Base-by-base conservation (phyloP, 306 rosid species). In the Fragaria vesca region DNA sequence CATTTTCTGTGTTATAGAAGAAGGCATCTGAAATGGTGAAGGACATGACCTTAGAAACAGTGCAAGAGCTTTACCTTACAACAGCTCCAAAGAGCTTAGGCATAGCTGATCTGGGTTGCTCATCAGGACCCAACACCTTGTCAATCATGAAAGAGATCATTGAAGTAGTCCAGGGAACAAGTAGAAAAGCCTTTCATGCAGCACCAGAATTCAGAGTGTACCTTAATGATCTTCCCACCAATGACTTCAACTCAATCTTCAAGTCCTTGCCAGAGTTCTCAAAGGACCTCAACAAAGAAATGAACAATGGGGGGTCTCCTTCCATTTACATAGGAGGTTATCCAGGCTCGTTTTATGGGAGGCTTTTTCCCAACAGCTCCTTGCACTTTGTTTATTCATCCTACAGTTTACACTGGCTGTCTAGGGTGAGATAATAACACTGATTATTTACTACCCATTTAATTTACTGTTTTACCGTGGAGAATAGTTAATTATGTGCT, bases 181-280 rank as follows among this genome's bases (percentile, higher is more conserved):
- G 93, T 82, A 78, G 78, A 34, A 82, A 84, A 42, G 79, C 77
- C 78, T 74, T 66, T 65, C 85, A 83, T 16, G 86, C 86, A 38
- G 72, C 86, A 28, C 80, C 87, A 28, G 97, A 93, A 81, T 81
- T 93, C 50, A 76, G 94, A 67, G 93, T 93, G 0, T 89, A 88
- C 85, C 86, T 95, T 12, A 95, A 95, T 72, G 98, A 95, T 87
- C 98, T 95, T 68, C 98, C 97, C 7, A 83, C 97, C 30, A 95
- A 95, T 78, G 98, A 95, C 88, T 95, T 95, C 92, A 95, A 95
- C 85, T 86, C 98, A 40, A 87, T 95, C 86, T 92, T 95, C 75
- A 87, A 92, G 87, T 82, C 88, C 75, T 79, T 92, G 72, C 98
- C 98, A 2, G 97, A 92, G 26, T 92, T 95, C 84, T 90, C 89